phyloP scores from a whole-genome alignment of 2,329 filamentous ascomycete genomes.

The Fusarium floridanum region DNA sequence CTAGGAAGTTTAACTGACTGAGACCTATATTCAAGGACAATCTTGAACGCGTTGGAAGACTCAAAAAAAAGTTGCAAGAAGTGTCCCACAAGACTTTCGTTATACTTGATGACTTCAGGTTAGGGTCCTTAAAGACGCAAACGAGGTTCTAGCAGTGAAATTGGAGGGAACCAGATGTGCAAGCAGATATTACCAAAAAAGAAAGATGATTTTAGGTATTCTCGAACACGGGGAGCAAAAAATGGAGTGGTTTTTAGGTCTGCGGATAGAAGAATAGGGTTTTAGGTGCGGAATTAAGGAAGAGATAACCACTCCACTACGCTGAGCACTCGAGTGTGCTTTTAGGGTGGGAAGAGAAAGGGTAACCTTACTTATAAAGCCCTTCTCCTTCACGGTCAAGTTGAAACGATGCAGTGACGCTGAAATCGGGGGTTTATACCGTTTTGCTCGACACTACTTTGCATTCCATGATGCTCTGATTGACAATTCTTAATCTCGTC shows the following conservation, averaged over 20 bases:
- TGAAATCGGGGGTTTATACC: not conserved
- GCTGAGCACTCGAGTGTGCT: not conserved
- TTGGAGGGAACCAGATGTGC: not conserved
- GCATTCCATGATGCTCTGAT: not conserved
- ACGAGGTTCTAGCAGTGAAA: not conserved
- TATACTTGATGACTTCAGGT: not conserved
- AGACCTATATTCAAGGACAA: not conserved
- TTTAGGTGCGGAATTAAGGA: not conserved
- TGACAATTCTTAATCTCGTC: not conserved
- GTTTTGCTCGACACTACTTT: not conserved
- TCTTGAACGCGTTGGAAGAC: not conserved
- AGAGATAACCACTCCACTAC: not conserved
- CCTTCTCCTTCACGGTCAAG: not conserved
- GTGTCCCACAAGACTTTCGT: not conserved
- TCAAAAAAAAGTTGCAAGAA: not conserved
- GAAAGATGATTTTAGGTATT: not conserved
- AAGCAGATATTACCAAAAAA: not conserved
- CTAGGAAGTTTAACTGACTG: too few relatives aligned
- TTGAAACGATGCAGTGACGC: not conserved
- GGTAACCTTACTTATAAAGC: not conserved
- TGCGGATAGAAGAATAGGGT: not conserved
- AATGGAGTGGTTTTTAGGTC: not conserved
- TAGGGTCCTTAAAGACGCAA: not conserved
- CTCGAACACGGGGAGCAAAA: not conserved
- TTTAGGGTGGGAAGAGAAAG: not conserved